phyloP scores from a whole-genome alignment of 371 early-diverging fungal species.

The Haplosporangium sp. region DNA sequence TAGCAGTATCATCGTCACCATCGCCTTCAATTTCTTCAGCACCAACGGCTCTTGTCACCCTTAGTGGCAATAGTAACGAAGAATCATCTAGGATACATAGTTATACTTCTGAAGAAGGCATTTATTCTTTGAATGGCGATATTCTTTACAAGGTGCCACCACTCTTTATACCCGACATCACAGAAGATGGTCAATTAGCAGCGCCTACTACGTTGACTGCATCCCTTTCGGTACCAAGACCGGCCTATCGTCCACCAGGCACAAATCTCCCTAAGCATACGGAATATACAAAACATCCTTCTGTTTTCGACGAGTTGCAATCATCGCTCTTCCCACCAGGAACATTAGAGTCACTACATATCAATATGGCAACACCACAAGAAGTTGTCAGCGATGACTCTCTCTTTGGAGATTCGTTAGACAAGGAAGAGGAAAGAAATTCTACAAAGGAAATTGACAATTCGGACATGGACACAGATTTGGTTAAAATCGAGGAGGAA shows the following conservation, averaged over 20 bases:
- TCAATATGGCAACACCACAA: slow-evolving; percentile 45
- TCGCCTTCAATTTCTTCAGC: not conserved
- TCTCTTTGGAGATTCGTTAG: slow-evolving; percentile 24
- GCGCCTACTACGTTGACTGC: slow-evolving; percentile 13
- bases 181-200: slow-evolving; percentile 23
- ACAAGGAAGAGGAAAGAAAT: not conserved
- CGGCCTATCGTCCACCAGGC: slow-evolving; percentile 39
- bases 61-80: not conserved
- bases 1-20: not conserved
- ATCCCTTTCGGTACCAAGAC: slow-evolving; percentile 31
- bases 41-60: too few relatives aligned
- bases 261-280: slow-evolving; percentile 36
- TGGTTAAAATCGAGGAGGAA: not conserved
- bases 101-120: slow-evolving; percentile 8
- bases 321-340: slow-evolving; percentile 49
- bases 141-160: slow-evolving; percentile 47
- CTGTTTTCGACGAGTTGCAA: slow-evolving; percentile 44
- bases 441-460: not conserved
- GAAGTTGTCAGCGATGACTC: slow-evolving; percentile 44
- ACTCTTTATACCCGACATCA: slow-evolving; percentile 22
- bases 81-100: not conserved
- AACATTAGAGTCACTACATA: slow-evolving; percentile 39
- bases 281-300: slow-evolving; percentile 38
- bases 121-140: slow-evolving; percentile 32
- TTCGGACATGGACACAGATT: not conserved